Conservation (phyloP, 108 stramenopile genomes). For the Halocafeteria seosinensis region DNA sequence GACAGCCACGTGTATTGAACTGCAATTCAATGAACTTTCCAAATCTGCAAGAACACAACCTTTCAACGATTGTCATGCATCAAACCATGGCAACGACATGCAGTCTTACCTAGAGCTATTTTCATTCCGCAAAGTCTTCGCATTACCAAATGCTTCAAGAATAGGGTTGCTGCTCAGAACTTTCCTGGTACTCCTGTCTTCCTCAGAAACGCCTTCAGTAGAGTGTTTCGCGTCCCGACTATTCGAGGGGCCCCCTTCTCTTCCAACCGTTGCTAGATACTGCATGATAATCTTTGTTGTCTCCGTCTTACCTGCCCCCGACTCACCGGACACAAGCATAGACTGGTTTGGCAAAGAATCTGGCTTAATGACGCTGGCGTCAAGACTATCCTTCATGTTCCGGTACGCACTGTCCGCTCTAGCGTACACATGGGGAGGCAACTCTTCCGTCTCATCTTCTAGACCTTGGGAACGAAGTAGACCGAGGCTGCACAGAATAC, state of each 20-base stretch:
- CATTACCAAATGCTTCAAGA: slow-evolving; percentile 50
- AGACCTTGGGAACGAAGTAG: slow-evolving; percentile 9
- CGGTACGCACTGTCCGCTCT: slow-evolving; percentile 83
- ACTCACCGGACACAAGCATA: slow-evolving; percentile 44
- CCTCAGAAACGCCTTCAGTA: slow-evolving; percentile 6
- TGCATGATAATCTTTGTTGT: slow-evolving; percentile 89
- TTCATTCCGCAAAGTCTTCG: slow-evolving; percentile 43
- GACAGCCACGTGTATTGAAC: slow-evolving; percentile 62
- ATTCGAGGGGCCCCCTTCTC: neutral
- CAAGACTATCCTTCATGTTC: slow-evolving; percentile 68
- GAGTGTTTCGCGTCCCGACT: neutral
- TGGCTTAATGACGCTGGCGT: no score
- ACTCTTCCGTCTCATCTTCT: slow-evolving; percentile 7
- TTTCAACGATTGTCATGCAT: no score
- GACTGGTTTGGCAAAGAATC: slow-evolving; percentile 40
- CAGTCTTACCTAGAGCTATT: no score
- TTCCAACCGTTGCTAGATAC: slow-evolving; percentile 46
- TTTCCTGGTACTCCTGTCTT: slow-evolving; percentile 23
- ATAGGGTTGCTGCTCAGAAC: slow-evolving; percentile 45
- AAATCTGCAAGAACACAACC: no score
- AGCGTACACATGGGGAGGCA: slow-evolving; percentile 79
- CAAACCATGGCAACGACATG: no score
- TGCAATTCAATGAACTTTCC: slow-evolving; percentile 88
- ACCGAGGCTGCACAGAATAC: no score
- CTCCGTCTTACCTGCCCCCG: slow-evolving; percentile 91